These are phyloP conservation scores for Scedosporium minutisporum DNA, from an alignment of 2,329 filamentous ascomycete genomes.

Conservation along the genomic window DNA sequence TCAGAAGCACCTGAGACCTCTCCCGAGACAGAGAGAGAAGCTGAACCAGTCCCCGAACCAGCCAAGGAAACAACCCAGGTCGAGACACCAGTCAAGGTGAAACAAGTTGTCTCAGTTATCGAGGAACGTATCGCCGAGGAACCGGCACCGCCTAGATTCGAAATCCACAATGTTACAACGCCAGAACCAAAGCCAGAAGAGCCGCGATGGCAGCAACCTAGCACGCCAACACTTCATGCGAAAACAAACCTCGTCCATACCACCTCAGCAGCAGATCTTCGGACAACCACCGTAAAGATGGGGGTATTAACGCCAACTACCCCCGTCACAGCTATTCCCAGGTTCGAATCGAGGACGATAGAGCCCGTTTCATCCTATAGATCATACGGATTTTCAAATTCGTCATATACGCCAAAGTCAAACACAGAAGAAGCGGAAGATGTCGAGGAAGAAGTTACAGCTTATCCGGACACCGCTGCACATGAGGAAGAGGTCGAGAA, in stretches of 20 bases:
- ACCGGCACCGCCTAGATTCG: neutral
- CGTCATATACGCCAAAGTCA: neutral
- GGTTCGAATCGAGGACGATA: neutral
- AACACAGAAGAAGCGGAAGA: neutral
- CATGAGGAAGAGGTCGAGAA: neutral
- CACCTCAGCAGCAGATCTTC: neutral
- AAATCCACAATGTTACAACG: neutral
- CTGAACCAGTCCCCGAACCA: neutral
- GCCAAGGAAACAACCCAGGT: neutral
- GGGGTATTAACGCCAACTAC: neutral
- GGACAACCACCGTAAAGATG: neutral
- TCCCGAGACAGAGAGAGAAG: neutral
- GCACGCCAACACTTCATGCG: neutral
- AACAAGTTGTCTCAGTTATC: conserved; percentile 3
- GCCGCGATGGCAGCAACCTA: neutral
- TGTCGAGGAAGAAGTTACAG: neutral
- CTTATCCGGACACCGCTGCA: neutral
- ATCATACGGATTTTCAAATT: neutral
- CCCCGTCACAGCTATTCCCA: neutral
- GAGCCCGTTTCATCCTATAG: neutral
- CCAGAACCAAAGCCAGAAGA: neutral
- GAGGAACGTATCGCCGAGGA: conserved; percentile 6
- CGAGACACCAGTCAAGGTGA: conserved; percentile 6
- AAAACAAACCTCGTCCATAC: neutral
- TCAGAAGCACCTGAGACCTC: neutral